Evolutionary conservation across 2,329 filamentous ascomycete genomes (phyloP).

Genomic region (Ustilaginoidea virens): DNA sequence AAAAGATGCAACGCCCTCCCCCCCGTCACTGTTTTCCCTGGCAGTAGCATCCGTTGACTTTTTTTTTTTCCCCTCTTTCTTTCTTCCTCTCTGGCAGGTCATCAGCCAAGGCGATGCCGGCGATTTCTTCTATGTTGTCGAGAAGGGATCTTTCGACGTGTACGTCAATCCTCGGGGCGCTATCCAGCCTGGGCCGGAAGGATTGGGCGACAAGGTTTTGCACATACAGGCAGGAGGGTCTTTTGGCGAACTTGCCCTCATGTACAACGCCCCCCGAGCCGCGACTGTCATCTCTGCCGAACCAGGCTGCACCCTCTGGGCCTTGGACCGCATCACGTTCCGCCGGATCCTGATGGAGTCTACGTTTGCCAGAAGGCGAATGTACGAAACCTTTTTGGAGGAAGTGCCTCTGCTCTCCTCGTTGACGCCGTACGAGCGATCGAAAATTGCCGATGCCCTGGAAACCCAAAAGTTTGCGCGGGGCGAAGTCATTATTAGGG

Average conservation of each 20-base stretch:
- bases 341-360: conserved; percentile 97
- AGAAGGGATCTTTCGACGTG: conserved; percentile 79
- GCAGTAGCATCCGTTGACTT: too few relatives aligned
- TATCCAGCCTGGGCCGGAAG: conserved; percentile 65
- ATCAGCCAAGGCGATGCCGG: conserved; percentile 92
- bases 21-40: too few relatives aligned
- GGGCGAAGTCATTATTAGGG: conserved; percentile 71
- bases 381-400: conserved; percentile 95
- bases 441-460: conserved; percentile 92
- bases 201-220: conserved; percentile 69
- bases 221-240: conserved; percentile 77
- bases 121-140: conserved; percentile 96
- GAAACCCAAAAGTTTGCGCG: conserved; percentile 76
- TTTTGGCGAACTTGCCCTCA: conserved; percentile 90
- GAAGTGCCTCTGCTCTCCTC: conserved; percentile 75
- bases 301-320: conserved; percentile 71
- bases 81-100: conserved; percentile 51
- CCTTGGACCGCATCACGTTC: conserved; percentile 89
- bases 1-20: conserved; percentile 6
- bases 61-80: too few relatives aligned
- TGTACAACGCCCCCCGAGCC: conserved; percentile 96
- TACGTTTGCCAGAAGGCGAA: conserved; percentile 84
- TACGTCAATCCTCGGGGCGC: conserved; percentile 70
- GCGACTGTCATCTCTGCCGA: conserved; percentile 84
- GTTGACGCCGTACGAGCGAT: conserved; percentile 82